Evolutionary conservation across 148 eudicot genomes (phyloP), one percentile per base, ranked within the genome.

Genomic region (Salicornia ramosissima): DNA sequence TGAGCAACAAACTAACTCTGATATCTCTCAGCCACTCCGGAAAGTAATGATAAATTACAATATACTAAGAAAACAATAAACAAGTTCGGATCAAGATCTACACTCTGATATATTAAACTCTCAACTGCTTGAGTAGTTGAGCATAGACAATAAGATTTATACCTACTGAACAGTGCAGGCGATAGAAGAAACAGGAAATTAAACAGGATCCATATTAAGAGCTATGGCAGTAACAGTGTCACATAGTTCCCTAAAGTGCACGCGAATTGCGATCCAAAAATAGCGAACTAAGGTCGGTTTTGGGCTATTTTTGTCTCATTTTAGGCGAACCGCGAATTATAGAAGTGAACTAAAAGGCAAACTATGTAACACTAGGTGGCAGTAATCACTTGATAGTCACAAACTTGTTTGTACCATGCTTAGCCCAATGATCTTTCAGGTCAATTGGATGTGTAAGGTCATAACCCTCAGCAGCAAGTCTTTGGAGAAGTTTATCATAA

Each of bases 361-460:
- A n/a, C n/a, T n/a, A n/a, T n/a, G n/a, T n/a, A n/a, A n/a, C n/a
- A n/a, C n/a, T n/a, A n/a, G n/a, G n/a, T 40, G 14, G 25, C 52
- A 64, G 19, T 53, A 29, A 40, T 79, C 67, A 88, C 83, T 86
- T 86, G 64, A 86, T 77, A 0, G 79, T 84, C 43, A 82, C 85
- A 68, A 86, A 88, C 77, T 86, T 86, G 81, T 88, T 88, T 62
- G 85, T 87, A 47, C 92, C 92, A 70, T 75, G 90, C 73, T 71
- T 86, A 63, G 90, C 89, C 92, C 92, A 88, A 52, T 86, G 90
- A 70, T 79, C 71, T 75, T 82, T 88, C 53, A 88, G 75, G 80
- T 88, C 93, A 71, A 88, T 74, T 0, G 93, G 82, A 21, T 56
- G 69, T 21, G 84, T 61, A 45, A 88, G 85, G 84, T 86, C 86